Conservation (phyloP, 2,329 filamentous ascomycete species). For the Paraphaeosphaeria minitans region DNA sequence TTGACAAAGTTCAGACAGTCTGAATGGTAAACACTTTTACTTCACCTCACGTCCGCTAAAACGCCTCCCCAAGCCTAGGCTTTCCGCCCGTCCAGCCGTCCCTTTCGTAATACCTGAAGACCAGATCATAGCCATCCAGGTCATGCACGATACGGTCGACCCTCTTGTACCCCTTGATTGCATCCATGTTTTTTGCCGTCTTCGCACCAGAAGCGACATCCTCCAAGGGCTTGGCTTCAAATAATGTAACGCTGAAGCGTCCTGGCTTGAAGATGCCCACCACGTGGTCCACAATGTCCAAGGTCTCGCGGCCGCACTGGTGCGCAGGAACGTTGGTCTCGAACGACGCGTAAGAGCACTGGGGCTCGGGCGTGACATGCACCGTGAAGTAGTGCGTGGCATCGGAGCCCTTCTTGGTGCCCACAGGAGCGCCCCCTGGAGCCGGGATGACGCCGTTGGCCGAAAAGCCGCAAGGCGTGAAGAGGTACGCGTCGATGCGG, state of each 20-base stretch:
- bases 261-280: conserved; percentile 96
- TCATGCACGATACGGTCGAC: conserved; percentile 97
- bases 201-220: conserved; percentile 45
- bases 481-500: conserved; percentile 92
- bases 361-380: conserved; percentile 94
- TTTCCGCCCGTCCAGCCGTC: conserved; percentile 76
- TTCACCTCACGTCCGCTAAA: not conserved
- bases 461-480: conserved; percentile 95
- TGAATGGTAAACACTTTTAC: not conserved
- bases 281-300: conserved; percentile 90
- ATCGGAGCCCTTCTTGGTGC: conserved; percentile 48
- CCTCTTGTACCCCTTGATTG: conserved; percentile 82
- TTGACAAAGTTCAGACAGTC: not conserved
- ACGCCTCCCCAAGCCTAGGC: conserved; percentile 63
- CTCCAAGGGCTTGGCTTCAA: conserved; percentile 76
- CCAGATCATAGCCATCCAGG: conserved; percentile 93
- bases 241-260: conserved; percentile 96
- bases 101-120: conserved; percentile 95
- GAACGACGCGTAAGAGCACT: conserved; percentile 97
- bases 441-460: conserved; percentile 94
- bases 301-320: conserved; percentile 85
- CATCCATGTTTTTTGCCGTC: conserved; percentile 67
- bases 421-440: conserved; percentile 57
- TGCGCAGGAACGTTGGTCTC: conserved; percentile 95
- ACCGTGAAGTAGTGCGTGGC: conserved; percentile 90